Percentiles rank a stretch among this genome's conserved stretches.
These are phyloP conservation scores for Podospora pseudoanserina DNA, from an alignment of 495 filamentous ascomycete species.

Conservation along the genomic window DNA sequence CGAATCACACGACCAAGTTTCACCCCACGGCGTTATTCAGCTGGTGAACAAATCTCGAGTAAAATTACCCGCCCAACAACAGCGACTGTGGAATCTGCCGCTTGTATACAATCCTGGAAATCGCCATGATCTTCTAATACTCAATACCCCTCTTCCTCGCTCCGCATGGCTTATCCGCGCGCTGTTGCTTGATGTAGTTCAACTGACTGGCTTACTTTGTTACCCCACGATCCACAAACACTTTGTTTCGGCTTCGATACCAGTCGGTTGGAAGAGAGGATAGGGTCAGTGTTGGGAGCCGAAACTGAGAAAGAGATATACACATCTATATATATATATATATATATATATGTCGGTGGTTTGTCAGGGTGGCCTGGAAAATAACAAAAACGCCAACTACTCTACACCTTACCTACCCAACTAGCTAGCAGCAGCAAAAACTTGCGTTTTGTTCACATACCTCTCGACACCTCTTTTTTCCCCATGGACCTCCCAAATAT, in stretches of 20 bases:
- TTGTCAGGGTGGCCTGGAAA: no score
- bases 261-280: neutral
- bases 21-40: neutral
- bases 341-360: no score
- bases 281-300: no score
- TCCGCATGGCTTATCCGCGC: neutral
- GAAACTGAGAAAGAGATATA: no score
- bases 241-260: neutral
- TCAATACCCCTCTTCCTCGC: neutral
- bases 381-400: no score
- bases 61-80: neutral
- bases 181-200: neutral
- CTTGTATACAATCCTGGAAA: neutral
- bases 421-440: no score
- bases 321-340: no score
- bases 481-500: no score
- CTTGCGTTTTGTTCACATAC: no score
- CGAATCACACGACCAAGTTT: neutral
- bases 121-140: constrained; percentile 1
- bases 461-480: no score
- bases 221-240: neutral
- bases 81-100: no score
- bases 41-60: neutral
- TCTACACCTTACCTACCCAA: no score
- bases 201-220: neutral